Percentiles rank a stretch among this genome's conserved stretches.
Conservation (phyloP, 2,329 filamentous ascomycete genomes). For the Pyrenochaeta sp. region DNA sequence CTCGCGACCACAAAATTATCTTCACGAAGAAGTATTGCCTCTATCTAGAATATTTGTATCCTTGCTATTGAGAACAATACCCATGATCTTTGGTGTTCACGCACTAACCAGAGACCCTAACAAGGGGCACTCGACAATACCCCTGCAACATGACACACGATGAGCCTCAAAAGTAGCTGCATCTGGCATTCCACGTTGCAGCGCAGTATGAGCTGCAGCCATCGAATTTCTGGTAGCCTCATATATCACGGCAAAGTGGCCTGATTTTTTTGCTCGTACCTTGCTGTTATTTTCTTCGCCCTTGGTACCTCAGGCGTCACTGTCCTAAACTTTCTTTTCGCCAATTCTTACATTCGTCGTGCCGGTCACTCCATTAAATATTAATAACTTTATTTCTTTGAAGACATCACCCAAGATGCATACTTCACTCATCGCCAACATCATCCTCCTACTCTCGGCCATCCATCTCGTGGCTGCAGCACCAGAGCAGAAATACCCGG, state of each 20-base stretch:
- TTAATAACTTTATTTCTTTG: slow-evolving; percentile 20
- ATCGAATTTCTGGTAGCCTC: slow-evolving; percentile 27
- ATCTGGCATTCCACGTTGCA: slow-evolving; percentile 42
- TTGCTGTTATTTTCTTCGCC: slow-evolving; percentile 28
- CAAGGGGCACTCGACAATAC: slow-evolving; percentile 32
- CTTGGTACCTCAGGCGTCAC: slow-evolving; percentile 32
- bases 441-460: slow-evolving; percentile 38
- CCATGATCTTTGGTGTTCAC: slow-evolving; percentile 2
- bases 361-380: slow-evolving; percentile 39
- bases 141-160: slow-evolving; percentile 34
- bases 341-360: slow-evolving; percentile 32
- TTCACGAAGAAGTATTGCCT: slow-evolving; percentile 2
- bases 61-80: slow-evolving; percentile 1
- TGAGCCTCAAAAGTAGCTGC: slow-evolving; percentile 33
- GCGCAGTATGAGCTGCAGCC: slow-evolving; percentile 34
- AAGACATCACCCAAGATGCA: slow-evolving; percentile 30
- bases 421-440: slow-evolving; percentile 31
- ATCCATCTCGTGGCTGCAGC: slow-evolving; percentile 27
- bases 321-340: slow-evolving; percentile 21
- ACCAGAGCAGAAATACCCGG: slow-evolving; percentile 15
- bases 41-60: slow-evolving; percentile 17
- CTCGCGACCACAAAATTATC: slow-evolving; percentile 2
- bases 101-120: slow-evolving; percentile 10
- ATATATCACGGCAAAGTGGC: slow-evolving; percentile 43
- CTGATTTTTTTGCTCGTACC: slow-evolving; percentile 35